phyloP scores from a whole-genome alignment of 1,284 basidiomycete species.

The Rhodotorula sp. region DNA sequence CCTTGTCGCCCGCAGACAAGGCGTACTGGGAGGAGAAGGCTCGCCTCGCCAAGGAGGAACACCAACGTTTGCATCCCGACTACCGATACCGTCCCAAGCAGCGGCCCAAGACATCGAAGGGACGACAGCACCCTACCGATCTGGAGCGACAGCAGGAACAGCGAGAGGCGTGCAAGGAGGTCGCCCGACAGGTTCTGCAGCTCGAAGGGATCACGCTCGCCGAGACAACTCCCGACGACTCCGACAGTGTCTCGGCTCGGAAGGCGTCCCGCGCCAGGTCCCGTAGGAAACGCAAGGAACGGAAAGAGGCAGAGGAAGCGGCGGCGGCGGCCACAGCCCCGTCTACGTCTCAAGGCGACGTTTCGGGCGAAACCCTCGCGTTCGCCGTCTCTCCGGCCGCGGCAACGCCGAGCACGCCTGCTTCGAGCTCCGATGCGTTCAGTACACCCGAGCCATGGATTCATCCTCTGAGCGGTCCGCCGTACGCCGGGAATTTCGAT shows the following conservation, averaged over 20 bases:
- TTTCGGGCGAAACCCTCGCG: no score
- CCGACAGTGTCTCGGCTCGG: background rate
- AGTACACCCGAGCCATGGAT: no score
- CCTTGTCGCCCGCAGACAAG: constrained; percentile 41
- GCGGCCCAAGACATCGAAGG: constrained; percentile 30
- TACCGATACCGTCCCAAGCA: constrained; percentile 46
- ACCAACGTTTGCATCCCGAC: constrained; percentile 42
- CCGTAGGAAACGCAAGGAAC: background rate
- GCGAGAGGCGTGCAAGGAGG: constrained; percentile 19
- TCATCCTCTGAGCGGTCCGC: no score
- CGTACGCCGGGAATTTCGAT: no score
- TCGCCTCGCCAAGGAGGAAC: constrained; percentile 43
- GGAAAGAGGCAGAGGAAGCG: background rate
- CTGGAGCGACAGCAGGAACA: constrained; percentile 5
- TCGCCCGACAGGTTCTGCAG: constrained; percentile 14
- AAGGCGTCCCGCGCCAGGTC: background rate
- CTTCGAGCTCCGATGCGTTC: no score
- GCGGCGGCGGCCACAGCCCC: background rate
- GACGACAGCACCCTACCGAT: constrained; percentile 26
- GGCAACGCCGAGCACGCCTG: no score
- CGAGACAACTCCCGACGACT: background rate
- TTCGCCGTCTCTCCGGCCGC: no score
- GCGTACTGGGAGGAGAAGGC: constrained; percentile 45
- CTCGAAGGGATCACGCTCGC: background rate
- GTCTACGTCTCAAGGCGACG: no score